Base-by-base conservation (phyloP, 192 early-diverging fungal genomes). In the Dimargaris cristalligena region DNA sequence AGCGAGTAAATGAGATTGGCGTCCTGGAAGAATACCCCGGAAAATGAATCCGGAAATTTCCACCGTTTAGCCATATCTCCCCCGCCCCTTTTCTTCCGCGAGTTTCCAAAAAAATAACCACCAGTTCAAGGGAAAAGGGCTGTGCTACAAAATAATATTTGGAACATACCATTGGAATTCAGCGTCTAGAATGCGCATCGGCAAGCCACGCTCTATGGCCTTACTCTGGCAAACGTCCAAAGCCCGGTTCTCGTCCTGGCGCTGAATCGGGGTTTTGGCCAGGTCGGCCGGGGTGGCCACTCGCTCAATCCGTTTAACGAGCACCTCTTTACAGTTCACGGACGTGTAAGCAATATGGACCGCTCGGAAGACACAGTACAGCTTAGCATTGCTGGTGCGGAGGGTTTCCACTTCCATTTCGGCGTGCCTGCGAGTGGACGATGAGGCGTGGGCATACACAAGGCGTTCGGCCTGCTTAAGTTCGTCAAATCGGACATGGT, bases 171-270 rank as follows among this genome's bases (percentile, higher is more conserved):
- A 98, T 72, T 98, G 95, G 61, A 90, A 98, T 72, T 98, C 95
- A 23, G 95, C 95, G 65, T 95, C 91, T 0, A 92, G 88, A 28
- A 98, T 85, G 60, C 88, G 81, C 95, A 98, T 98, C 20, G 90
- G 86, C 33, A 98, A 74, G 63, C 86, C 87, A 72, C 86, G 87
- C 61, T 90, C 85, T 55, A 84, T 74, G 50, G 91, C 93, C 68
- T 93, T 96, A 35, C 71, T 74, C 62, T 92, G 92, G 65, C 93
- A 96, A 26, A 91, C 77, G 31, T 73, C 71, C 69, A 89, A 76
- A 6, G 95, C 88, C 65, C 86, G 91, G 35, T 83, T 79, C 68
- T 96, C 95, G 65, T 99, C 93, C 62, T 88, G 76, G 48, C 77
- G 77, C 71, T 99, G 96, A 60, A 66, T 67, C 8, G 80, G 77